Conservation (phyloP, 139 green algal genomes). For the Chlamydomonas asymmetrica region DNA sequence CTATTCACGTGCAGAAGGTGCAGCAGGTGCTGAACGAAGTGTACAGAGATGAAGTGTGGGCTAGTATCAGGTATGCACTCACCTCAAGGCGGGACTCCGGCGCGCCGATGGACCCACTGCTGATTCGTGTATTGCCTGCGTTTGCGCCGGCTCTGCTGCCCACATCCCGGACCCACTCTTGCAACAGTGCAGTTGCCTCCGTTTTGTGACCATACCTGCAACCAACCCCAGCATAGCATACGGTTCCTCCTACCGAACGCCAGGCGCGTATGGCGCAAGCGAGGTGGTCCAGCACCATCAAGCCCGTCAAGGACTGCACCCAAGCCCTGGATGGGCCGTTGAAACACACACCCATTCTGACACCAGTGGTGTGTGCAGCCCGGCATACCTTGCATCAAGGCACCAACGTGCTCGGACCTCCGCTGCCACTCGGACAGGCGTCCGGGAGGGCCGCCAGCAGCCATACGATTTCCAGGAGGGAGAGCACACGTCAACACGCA, state of each 20-base stretch:
- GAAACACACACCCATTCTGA: too few species aligned
- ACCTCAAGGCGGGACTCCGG: conserved; percentile 64
- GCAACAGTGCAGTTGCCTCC: conserved; percentile 60
- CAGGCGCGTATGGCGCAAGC: background rate
- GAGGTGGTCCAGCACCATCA: background rate
- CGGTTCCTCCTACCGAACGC: background rate
- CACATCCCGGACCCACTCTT: conserved; percentile 68
- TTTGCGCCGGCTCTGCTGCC: conserved; percentile 56
- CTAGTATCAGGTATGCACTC: background rate
- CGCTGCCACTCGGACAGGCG: too few species aligned
- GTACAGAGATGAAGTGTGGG: background rate
- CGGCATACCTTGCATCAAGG: background rate
- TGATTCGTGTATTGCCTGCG: conserved; percentile 47
- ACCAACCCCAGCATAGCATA: background rate
- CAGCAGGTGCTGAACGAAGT: background rate
- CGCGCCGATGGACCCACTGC: conserved; percentile 50
- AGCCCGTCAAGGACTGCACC: background rate
- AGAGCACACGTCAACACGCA: too few species aligned
- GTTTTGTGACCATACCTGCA: conserved; percentile 63
- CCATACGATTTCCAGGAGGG: too few species aligned
- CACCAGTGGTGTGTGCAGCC: background rate
- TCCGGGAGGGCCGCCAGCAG: too few species aligned
- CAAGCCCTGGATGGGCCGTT: too few species aligned
- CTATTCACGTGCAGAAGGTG: background rate
- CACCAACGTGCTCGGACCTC: background rate